phyloP scores from a whole-genome alignment of 2,329 filamentous ascomycete species.

The Alternaria angustiovoidea region DNA sequence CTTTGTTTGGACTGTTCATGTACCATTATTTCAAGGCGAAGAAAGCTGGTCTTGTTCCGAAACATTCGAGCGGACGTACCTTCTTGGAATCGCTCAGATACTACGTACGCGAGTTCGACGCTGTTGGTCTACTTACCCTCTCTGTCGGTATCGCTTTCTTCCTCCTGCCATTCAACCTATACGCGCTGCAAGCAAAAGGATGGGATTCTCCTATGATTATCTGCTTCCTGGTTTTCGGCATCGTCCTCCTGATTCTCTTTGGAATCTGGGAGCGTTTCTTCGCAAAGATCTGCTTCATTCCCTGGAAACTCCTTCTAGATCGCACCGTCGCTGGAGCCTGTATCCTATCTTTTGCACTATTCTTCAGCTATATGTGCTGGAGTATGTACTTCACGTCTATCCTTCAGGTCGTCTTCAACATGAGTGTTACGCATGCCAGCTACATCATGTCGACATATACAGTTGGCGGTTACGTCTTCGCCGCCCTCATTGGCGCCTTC shows the following conservation, averaged over 20 bases:
- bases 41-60: conserved; percentile 58
- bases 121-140: conserved; percentile 67
- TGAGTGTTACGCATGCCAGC: conserved; percentile 39
- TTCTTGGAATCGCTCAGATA: conserved; percentile 57
- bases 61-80: not conserved
- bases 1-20: conserved; percentile 66
- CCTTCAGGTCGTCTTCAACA: conserved; percentile 49
- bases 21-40: conserved; percentile 66
- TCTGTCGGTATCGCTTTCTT: conserved; percentile 69
- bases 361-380: conserved; percentile 46
- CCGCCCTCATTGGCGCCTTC: conserved; percentile 26
- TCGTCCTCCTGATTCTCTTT: conserved; percentile 47
- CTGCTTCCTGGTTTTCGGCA: conserved; percentile 49
- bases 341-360: conserved; percentile 53
- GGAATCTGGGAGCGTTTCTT: conserved; percentile 51
- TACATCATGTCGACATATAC: conserved; percentile 50
- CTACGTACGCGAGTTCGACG: conserved; percentile 70
- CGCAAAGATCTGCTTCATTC: conserved; percentile 52
- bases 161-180: conserved; percentile 72
- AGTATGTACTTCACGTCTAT: conserved; percentile 52
- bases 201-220: conserved; percentile 51
- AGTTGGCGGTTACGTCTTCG: conserved; percentile 26
- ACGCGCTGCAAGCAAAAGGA: conserved; percentile 32
- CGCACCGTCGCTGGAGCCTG: conserved; percentile 63
- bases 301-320: conserved; percentile 57